A percentile compares a stretch with the other conserved stretches of the same genome.
phyloP scores from a whole-genome alignment of 805 yeast genomes.

The Metschnikowia lunata region DNA sequence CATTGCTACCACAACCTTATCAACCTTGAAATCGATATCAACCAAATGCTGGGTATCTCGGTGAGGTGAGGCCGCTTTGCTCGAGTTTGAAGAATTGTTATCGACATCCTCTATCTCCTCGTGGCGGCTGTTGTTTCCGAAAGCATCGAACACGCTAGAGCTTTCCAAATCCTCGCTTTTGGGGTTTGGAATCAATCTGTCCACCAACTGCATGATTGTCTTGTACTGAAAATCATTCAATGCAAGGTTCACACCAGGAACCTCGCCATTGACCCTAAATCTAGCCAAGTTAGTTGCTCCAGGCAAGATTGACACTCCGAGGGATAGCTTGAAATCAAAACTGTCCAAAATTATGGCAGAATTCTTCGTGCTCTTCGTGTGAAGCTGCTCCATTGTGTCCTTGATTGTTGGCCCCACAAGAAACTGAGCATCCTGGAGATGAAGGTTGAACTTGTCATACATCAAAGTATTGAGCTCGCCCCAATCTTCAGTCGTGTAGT shows the following conservation, averaged over 20 bases:
- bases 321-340: slow-evolving; percentile 63
- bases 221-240: slow-evolving; percentile 89
- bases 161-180: slow-evolving; percentile 32
- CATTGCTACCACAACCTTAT: slow-evolving; percentile 55
- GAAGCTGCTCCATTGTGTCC: slow-evolving; percentile 71
- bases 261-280: slow-evolving; percentile 67
- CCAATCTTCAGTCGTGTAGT: slow-evolving; percentile 68
- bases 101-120: slow-evolving; percentile 22
- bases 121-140: slow-evolving; percentile 15
- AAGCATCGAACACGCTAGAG: slow-evolving; percentile 33
- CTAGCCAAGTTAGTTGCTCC: slow-evolving; percentile 69
- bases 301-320: slow-evolving; percentile 85
- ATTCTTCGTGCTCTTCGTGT: slow-evolving; percentile 36
- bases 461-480: slow-evolving; percentile 66
- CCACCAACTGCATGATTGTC: slow-evolving; percentile 73
- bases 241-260: slow-evolving; percentile 67
- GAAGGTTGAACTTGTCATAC: slow-evolving; percentile 83
- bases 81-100: slow-evolving; percentile 1
- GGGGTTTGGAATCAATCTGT: slow-evolving; percentile 56
- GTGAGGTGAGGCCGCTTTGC: slow-evolving; percentile 1
- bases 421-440: slow-evolving; percentile 80
- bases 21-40: slow-evolving; percentile 71
- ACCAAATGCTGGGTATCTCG: slow-evolving; percentile 53
- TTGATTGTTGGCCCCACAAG: slow-evolving; percentile 80
- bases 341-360: slow-evolving; percentile 69